Evolutionary conservation across 306 rosid species (phyloP).

Genomic region (Vachellia collinsii): DNA sequence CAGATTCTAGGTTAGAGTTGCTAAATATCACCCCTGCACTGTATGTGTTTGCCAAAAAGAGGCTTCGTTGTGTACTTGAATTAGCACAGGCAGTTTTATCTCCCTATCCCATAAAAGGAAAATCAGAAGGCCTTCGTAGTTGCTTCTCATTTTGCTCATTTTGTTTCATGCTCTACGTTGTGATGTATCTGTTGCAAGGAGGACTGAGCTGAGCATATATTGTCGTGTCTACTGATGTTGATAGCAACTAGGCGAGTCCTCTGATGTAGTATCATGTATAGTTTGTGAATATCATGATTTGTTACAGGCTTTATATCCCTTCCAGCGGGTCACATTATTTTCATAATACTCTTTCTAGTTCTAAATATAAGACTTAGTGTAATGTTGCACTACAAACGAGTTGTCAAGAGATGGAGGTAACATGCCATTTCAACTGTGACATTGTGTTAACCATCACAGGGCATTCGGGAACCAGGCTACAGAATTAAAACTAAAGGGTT

Average conservation of each 20-base stretch:
- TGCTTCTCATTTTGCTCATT: not conserved
- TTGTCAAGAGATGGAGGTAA: no score
- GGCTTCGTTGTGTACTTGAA: conserved; percentile 18
- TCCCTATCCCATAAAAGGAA: not conserved
- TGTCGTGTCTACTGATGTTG: not conserved
- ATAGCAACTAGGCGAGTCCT: not conserved
- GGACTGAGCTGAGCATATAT: not conserved
- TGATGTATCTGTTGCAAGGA: not conserved
- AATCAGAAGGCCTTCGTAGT: not conserved
- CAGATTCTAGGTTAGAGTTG: conserved; percentile 40
- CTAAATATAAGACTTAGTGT: no score
- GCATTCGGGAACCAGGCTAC: not conserved
- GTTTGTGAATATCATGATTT: not conserved
- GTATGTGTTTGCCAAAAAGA: conserved; percentile 14
- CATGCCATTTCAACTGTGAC: not conserved
- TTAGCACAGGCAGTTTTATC: not conserved
- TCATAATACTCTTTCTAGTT: no score
- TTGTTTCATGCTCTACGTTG: not conserved
- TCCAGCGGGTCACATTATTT: no score
- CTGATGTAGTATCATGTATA: not conserved
- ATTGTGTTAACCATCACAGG: not conserved
- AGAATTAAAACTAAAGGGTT: no score
- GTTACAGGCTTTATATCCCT: not conserved
- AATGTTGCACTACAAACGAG: no score
- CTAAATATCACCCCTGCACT: conserved; percentile 5